Percentiles rank a stretch among this genome's conserved stretches.
Conservation (phyloP, 169 alveolate species). For the Eimeria praecox region DNA sequence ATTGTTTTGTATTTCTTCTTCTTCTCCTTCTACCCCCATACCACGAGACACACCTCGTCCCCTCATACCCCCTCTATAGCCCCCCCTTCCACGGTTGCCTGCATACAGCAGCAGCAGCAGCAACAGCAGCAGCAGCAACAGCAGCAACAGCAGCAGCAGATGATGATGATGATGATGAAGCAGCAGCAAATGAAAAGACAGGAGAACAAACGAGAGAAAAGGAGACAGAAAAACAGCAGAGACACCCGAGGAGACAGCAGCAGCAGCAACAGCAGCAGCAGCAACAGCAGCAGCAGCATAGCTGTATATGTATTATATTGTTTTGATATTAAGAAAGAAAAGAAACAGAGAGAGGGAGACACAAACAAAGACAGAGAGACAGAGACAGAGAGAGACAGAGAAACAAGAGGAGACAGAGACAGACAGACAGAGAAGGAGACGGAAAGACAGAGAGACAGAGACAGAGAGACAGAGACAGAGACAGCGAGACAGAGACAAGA, state of each 20-base stretch:
- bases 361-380: too few species aligned
- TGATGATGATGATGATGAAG: too few species aligned
- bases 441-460: too few species aligned
- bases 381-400: too few species aligned
- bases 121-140: conserved; percentile 1
- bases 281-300: conserved; percentile 15
- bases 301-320: neutral
- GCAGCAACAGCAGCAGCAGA: too few species aligned
- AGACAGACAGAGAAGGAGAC: too few species aligned
- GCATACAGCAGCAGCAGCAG: conserved; percentile 14
- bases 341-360: too few species aligned
- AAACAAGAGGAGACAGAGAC: too few species aligned
- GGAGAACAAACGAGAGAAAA: neutral
- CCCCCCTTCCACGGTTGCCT: too few species aligned
- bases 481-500: too few species aligned
- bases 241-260: neutral
- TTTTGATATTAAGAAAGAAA: neutral
- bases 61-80: neutral
- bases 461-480: too few species aligned
- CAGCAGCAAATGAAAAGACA: neutral
- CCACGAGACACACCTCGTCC: neutral
- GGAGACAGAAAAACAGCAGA: neutral
- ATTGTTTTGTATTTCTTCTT: neutral
- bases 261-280: conserved; percentile 19
- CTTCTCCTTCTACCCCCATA: neutral